Evolutionary conservation across 2,329 filamentous ascomycete genomes (phyloP).

Genomic region (Trichoderma cornu-damae): DNA sequence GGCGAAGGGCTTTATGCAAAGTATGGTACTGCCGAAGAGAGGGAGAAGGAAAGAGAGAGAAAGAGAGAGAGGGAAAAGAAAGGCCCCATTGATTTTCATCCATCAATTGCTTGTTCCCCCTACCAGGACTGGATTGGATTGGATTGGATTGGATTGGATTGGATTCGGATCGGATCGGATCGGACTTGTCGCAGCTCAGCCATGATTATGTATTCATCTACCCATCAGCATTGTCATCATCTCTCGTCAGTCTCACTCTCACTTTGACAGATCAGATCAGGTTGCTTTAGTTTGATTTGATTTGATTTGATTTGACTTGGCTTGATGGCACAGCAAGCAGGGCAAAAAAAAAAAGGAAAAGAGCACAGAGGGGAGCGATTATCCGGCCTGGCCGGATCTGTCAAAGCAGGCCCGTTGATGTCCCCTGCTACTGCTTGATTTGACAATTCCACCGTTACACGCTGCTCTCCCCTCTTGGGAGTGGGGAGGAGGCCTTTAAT

Average conservation of each 20-base stretch:
- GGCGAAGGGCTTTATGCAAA: too few species aligned
- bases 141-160: neutral
- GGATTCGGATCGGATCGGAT: constrained; percentile 2
- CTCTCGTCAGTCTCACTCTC: constrained; percentile 11
- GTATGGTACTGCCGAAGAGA: too few species aligned
- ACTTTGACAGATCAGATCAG: constrained; percentile 8
- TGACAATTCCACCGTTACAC: neutral
- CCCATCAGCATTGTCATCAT: constrained; percentile 5
- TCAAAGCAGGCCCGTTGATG: neutral
- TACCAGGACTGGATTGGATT: neutral
- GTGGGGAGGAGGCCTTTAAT: constrained; percentile 1
- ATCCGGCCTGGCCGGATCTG: constrained; percentile 15
- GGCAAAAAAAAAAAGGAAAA: neutral
- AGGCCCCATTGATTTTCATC: neutral
- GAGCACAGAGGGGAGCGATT: too few species aligned
- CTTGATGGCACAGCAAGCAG: neutral
- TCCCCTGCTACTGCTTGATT: neutral
- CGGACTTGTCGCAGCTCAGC: constrained; percentile 1
- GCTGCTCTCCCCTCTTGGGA: too few species aligned
- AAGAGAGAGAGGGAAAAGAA: too few species aligned
- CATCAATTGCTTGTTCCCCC: neutral
- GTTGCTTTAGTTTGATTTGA: neutral
- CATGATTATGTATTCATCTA: neutral
- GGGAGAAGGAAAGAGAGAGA: too few species aligned
- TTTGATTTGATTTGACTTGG: neutral